Evolutionary conservation across 352 stramenopile genomes (phyloP), one percentile per base, ranked within the genome.

Genomic region (Globisporangium sylvaticum): DNA sequence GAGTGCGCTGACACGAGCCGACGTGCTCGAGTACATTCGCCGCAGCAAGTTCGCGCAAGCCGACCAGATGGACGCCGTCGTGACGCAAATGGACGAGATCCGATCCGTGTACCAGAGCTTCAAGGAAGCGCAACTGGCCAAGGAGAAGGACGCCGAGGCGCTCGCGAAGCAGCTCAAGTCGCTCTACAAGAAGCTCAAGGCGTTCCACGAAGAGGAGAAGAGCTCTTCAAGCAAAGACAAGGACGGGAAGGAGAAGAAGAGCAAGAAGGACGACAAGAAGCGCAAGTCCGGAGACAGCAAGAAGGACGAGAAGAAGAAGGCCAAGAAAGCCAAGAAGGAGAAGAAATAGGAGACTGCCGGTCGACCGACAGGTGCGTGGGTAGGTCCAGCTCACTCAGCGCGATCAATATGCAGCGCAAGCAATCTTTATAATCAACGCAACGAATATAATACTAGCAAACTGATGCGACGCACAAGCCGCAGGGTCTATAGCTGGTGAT

Each of bases 101-200:
- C 65, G 73, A 15, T 14, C 62, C 15, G 69, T 75, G 8, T 84
- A 84, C 53, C 55, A 68, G 8, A 64, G 65, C 12, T 53, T 78
- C 20, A 85, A 88, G 54, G 39, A 69, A 54, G 68, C 76, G 46
- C 76, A 86, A 32, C 24, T 42, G 3, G 56, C 67, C 20, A 80
- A 75, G 9, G 71, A 69, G 14, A 69, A 80, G 10, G 75, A 77
- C 24, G 75, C 72, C 2, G 70, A 81, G 3, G 73, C 72, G 37
- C 75, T 77, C 39, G 75, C 58, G 31, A 92, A 92, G 64, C 68
- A 93, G 69, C 76, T 95, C 42, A 95, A 95, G 62, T 69, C 80
- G 14, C 76, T 92, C 25, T 96, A 96, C 75, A 96, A 96, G 73
- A 91, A 90, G 67, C 83, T 96, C n/a, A 94, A 94, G 76, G 70